phyloP scores from a whole-genome alignment of 805 yeast species.

The Tetrapisispora namnaoensis region DNA sequence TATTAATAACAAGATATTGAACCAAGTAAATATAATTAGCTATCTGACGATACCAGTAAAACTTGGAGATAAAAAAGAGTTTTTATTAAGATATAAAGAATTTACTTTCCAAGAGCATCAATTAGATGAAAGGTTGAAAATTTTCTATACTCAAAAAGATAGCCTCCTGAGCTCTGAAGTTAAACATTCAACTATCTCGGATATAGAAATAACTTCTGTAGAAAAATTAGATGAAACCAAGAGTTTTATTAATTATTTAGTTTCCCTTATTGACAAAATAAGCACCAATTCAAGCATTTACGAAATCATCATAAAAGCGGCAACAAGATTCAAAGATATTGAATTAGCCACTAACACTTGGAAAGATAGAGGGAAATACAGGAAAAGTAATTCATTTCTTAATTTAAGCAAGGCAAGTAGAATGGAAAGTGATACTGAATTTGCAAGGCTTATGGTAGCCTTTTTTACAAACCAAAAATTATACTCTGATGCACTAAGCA shows the following conservation, averaged over 20 bases:
- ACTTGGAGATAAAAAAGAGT: slow-evolving; percentile 19
- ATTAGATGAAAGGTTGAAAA: slow-evolving; percentile 9
- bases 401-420: slow-evolving; percentile 40
- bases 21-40: slow-evolving; percentile 13
- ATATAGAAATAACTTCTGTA: background rate
- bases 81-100: slow-evolving; percentile 16
- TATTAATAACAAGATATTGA: slow-evolving; percentile 15
- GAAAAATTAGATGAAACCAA: background rate
- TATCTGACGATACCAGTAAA: slow-evolving; percentile 24
- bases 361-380: slow-evolving; percentile 67
- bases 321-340: slow-evolving; percentile 43
- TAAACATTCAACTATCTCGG: background rate
- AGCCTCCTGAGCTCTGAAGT: background rate
- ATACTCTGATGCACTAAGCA: slow-evolving; percentile 58
- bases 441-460: slow-evolving; percentile 63
- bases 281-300: slow-evolving; percentile 43
- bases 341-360: slow-evolving; percentile 58
- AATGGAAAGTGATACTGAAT: slow-evolving; percentile 25
- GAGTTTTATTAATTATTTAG: slow-evolving; percentile 8
- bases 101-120: slow-evolving; percentile 22
- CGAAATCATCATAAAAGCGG: slow-evolving; percentile 55
- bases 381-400: slow-evolving; percentile 47
- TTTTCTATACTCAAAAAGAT: background rate
- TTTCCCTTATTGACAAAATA: slow-evolving; percentile 24
- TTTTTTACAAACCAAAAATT: slow-evolving; percentile 46